Base-by-base conservation (phyloP, 768 basidiomycete genomes). In the Serendipita sp. region DNA sequence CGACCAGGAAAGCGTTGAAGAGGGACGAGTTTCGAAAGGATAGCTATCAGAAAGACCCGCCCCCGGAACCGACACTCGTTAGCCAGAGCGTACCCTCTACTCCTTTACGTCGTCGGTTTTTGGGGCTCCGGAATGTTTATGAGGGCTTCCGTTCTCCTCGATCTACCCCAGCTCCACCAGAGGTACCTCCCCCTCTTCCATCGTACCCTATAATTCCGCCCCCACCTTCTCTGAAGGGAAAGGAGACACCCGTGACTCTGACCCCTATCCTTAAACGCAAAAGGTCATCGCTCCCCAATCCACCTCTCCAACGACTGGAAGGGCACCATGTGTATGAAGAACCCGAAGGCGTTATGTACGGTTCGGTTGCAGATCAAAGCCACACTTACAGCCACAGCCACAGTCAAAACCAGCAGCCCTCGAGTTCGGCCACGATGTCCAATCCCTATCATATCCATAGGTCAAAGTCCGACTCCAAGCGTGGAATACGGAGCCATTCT, bases 21-120 rank as follows among this genome's bases (percentile, higher is more conserved):
- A 28, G 56, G 35, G 56, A 60, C n/a, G 30, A 60, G 56, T 60
- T 60, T 38, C 4, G 56, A 34, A 60, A 60, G 56, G 56, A 60
- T 35, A 60, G 56, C 37, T 60, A 34, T 37, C n/a, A n/a, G 10
- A 60, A 60, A 30, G 28, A 60, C n/a, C 28, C 24, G 8, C 28
- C 24, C 4, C 28, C 8, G 18, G 18, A 60, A 8, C 18, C 11
- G 56, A 3, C 37, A n/a, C 11, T 37, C 30, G 48, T 53, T 34
- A 53, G 48, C 16, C 56, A 60, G 56, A 60, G 56, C 37, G 56
- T 60, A 8, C 56, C 56, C 10, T 30, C 56, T n/a, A 60, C 56
- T n/a, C 56, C 56, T 30, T 37, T 28, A 35, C 28, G 18, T n/a
- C 56, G 56, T 10, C 56, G 56, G 28, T 60, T 60, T 32, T 30